Conservation (phyloP, 805 yeast genomes). For the Priceomyces carsonii region DNA sequence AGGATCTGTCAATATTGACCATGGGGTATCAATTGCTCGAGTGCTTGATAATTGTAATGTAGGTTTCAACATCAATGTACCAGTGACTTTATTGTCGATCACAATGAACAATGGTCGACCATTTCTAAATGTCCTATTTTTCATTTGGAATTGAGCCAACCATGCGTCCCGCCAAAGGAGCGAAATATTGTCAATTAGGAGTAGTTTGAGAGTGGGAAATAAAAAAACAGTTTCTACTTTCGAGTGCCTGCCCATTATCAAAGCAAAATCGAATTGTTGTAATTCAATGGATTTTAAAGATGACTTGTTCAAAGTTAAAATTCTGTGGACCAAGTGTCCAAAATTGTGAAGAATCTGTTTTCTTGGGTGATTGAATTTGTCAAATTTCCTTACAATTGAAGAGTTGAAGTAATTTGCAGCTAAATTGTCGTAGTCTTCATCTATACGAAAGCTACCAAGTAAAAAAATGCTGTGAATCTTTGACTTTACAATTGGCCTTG, state of each 20-base stretch:
- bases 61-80: conserved; percentile 10
- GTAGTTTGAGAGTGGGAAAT: conserved; percentile 18
- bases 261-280: conserved; percentile 14
- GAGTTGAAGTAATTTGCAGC: background rate
- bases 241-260: conserved; percentile 12
- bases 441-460: background rate
- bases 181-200: conserved; percentile 24
- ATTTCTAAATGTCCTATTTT: conserved; percentile 10
- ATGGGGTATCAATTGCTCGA: too few relatives aligned
- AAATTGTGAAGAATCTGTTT: background rate
- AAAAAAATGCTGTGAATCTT: conserved; percentile 8
- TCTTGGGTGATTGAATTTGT: background rate
- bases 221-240: conserved; percentile 1
- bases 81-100: conserved; percentile 16
- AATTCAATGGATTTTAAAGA: conserved; percentile 15
- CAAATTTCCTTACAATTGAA: background rate
- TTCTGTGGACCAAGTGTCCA: conserved; percentile 4
- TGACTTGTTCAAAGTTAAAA: background rate
- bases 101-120: conserved; percentile 13
- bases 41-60: background rate
- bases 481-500: conserved; percentile 9
- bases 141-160: conserved; percentile 15
- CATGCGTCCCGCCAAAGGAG: conserved; percentile 14
- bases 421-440: background rate
- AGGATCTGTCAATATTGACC: too few relatives aligned